Evolutionary conservation across 345 rosid genomes (phyloP).

Genomic region (Odontarrhena argentea): DNA sequence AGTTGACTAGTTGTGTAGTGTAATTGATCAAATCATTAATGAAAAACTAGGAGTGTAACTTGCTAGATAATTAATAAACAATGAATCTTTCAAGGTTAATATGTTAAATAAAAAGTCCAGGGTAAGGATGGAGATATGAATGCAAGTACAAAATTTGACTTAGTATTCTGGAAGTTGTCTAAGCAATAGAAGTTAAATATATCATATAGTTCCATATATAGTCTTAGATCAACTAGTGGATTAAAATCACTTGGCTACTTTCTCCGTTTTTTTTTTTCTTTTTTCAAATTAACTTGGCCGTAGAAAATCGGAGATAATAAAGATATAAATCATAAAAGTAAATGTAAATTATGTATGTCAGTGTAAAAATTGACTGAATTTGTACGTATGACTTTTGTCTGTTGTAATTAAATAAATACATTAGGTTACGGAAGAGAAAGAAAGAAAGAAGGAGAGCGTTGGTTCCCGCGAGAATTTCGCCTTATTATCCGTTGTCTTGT

Average conservation of each 20-base stretch:
- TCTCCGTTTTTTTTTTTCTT: no score
- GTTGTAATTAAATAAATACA: slow-evolving; percentile 3
- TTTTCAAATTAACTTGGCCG: neutral
- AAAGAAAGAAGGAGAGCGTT: slow-evolving; percentile 36
- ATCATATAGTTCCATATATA: no score
- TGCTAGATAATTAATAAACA: neutral
- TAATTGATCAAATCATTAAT: neutral
- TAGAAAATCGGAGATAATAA: neutral
- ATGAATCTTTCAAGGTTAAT: no score
- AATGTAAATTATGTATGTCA: neutral
- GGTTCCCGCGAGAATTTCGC: slow-evolving; percentile 51
- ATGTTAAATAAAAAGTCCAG: no score
- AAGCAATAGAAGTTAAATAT: no score
- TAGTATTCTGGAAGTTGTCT: neutral
- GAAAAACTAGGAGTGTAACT: neutral
- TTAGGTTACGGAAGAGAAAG: slow-evolving; percentile 8
- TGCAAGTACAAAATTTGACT: neutral
- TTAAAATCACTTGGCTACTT: no score
- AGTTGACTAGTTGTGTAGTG: neutral
- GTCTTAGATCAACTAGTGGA: no score
- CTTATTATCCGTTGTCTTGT: slow-evolving; percentile 44
- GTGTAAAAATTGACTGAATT: no score
- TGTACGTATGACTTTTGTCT: slow-evolving; percentile 22
- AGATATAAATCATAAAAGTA: neutral
- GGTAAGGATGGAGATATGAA: no score